Evolutionary conservation across 208 protist genomes (phyloP).

Genomic region (Trichomonas gallinae): DNA sequence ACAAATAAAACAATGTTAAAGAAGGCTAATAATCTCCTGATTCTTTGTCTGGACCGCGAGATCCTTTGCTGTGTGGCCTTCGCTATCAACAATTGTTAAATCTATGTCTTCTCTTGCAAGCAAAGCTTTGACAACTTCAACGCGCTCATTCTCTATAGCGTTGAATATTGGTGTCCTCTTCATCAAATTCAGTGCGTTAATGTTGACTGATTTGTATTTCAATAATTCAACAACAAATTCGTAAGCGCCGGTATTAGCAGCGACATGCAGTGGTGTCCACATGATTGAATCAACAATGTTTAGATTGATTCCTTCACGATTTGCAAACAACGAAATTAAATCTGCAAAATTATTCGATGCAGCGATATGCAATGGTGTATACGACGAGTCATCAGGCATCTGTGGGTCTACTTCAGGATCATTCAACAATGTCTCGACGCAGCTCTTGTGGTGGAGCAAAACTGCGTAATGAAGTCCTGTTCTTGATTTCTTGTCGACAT

Average conservation of each 20-base stretch:
- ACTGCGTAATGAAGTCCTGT: background rate
- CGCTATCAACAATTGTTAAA: background rate
- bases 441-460: background rate
- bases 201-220: background rate
- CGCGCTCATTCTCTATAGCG: background rate
- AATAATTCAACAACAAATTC: background rate
- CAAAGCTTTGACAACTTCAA: background rate
- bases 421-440: background rate
- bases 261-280: background rate
- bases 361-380: background rate
- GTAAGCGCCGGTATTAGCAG: background rate
- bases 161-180: background rate
- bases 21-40: background rate
- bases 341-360: background rate
- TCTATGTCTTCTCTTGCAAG: background rate
- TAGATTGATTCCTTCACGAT: background rate
- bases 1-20: no score
- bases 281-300: background rate
- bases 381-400: background rate
- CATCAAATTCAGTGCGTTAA: background rate
- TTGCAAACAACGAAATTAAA: background rate
- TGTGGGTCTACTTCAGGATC: background rate
- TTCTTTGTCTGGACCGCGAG: background rate
- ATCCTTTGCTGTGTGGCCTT: background rate
- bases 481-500: background rate